A percentile compares a stretch with the other conserved stretches of the same genome.
Conservation (phyloP, 805 yeast species). For the Myxozyma melibiosi region DNA sequence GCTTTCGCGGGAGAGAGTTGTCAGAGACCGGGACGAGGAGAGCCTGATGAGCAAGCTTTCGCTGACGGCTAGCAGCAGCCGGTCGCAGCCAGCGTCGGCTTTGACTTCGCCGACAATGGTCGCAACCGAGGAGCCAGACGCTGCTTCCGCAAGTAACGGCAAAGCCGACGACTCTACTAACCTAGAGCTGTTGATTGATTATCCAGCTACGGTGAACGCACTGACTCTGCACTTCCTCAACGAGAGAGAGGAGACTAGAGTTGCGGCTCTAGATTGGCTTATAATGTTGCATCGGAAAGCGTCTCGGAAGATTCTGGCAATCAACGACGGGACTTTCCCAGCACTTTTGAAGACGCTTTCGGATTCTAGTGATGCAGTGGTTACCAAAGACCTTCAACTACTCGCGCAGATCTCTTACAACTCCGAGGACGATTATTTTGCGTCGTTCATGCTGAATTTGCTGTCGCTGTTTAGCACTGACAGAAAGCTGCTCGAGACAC, state of each 20-base stretch:
- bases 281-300: slow-evolving; percentile 74
- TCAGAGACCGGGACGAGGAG: slow-evolving; percentile 15
- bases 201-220: slow-evolving; percentile 65
- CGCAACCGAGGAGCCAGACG: slow-evolving; percentile 30
- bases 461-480: slow-evolving; percentile 71
- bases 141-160: slow-evolving; percentile 10
- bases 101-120: slow-evolving; percentile 15
- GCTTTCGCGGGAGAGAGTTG: slow-evolving; percentile 14
- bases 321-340: slow-evolving; percentile 64
- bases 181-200: slow-evolving; percentile 45
- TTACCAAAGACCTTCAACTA: slow-evolving; percentile 68
- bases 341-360: slow-evolving; percentile 73
- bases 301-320: slow-evolving; percentile 54
- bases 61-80: neutral
- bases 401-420: slow-evolving; percentile 72
- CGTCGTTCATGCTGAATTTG: slow-evolving; percentile 71
- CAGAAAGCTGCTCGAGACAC: slow-evolving; percentile 60
- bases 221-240: slow-evolving; percentile 71
- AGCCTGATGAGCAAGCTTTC: slow-evolving; percentile 19
- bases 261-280: slow-evolving; percentile 89
- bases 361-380: slow-evolving; percentile 77
- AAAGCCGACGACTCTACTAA: neutral
- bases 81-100: slow-evolving; percentile 39
- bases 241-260: slow-evolving; percentile 77
- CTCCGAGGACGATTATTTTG: slow-evolving; percentile 74